phyloP scores from a whole-genome alignment of 352 stramenopile genomes.

The Pythium graminicola region DNA sequence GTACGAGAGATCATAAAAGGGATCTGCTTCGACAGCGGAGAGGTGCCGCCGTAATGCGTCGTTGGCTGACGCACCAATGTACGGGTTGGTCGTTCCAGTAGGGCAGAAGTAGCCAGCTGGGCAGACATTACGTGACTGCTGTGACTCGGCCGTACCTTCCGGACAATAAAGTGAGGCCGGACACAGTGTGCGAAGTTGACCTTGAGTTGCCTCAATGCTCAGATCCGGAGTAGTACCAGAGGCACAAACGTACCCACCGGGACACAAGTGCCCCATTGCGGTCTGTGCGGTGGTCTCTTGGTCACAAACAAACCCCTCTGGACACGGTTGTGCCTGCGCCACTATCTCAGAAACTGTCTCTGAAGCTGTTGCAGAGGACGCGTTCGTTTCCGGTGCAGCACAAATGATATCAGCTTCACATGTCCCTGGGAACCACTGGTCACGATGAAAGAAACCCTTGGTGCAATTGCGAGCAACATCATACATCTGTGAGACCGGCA shows the following conservation, averaged over 20 bases:
- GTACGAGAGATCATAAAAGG: conserved; percentile 63
- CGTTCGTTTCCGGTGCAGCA: conserved; percentile 26
- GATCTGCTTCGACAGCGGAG: conserved; percentile 49
- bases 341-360: conserved; percentile 25
- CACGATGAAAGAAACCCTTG: conserved; percentile 81
- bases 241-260: conserved; percentile 90
- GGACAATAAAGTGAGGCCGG: conserved; percentile 84
- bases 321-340: conserved; percentile 87
- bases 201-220: conserved; percentile 77
- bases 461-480: conserved; percentile 92
- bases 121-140: conserved; percentile 76
- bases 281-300: conserved; percentile 80
- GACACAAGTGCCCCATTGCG: conserved; percentile 71
- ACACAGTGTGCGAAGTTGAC: conserved; percentile 88
- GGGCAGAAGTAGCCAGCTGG: conserved; percentile 93
- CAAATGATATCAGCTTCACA: conserved; percentile 97
- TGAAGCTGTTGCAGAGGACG: neutral
- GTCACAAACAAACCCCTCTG: conserved; percentile 94
- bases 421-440: conserved; percentile 93
- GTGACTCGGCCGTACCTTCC: conserved; percentile 78
- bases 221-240: conserved; percentile 93
- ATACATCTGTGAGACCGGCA: conserved; percentile 75
- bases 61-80: conserved; percentile 83
- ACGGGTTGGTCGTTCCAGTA: conserved; percentile 87
- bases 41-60: conserved; percentile 85